Percentiles rank a stretch among this genome's conserved stretches.
Evolutionary conservation across 768 basidiomycete genomes (phyloP).

Genomic region (Pluteus cervinus): DNA sequence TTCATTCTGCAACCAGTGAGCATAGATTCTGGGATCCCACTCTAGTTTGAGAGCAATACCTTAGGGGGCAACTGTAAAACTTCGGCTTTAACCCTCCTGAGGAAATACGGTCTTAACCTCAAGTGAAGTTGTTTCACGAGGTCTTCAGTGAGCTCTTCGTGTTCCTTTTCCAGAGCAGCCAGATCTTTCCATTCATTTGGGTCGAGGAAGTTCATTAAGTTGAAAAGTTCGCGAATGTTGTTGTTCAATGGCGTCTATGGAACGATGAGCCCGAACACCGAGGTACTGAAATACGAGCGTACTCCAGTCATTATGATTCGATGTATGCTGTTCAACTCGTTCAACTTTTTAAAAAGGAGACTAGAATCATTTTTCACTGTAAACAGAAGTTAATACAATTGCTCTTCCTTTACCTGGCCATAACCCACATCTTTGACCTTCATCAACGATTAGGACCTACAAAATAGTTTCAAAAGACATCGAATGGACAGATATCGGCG

Average conservation of each 20-base stretch:
- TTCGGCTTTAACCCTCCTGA: slow-evolving; percentile 90
- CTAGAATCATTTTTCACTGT: slow-evolving; percentile 81
- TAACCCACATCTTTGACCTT: slow-evolving; percentile 80
- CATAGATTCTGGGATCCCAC: too few species aligned
- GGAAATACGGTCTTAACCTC: slow-evolving; percentile 81
- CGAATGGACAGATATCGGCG: not conserved
- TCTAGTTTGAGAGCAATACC: slow-evolving; percentile 49
- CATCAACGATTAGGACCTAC: slow-evolving; percentile 80
- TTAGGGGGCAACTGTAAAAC: slow-evolving; percentile 90
- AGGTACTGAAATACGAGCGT: slow-evolving; percentile 15
- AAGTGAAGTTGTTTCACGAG: slow-evolving; percentile 75
- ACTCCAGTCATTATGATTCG: slow-evolving; percentile 89
- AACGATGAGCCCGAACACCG: slow-evolving; percentile 5
- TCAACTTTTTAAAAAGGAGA: slow-evolving; percentile 76
- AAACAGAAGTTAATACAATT: slow-evolving; percentile 5
- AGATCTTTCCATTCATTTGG: slow-evolving; percentile 71
- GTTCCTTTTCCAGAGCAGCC: slow-evolving; percentile 64
- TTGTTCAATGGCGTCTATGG: slow-evolving; percentile 89
- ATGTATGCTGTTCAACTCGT: slow-evolving; percentile 71
- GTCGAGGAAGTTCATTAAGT: slow-evolving; percentile 94
- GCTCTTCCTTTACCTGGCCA: not conserved
- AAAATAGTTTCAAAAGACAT: slow-evolving; percentile 1
- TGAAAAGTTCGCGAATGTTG: slow-evolving; percentile 94
- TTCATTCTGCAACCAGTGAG: slow-evolving; percentile 54
- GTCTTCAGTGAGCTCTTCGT: slow-evolving; percentile 74